Conservation (phyloP, 257 asterid genomes). For the Cynanchum wilfordii region DNA sequence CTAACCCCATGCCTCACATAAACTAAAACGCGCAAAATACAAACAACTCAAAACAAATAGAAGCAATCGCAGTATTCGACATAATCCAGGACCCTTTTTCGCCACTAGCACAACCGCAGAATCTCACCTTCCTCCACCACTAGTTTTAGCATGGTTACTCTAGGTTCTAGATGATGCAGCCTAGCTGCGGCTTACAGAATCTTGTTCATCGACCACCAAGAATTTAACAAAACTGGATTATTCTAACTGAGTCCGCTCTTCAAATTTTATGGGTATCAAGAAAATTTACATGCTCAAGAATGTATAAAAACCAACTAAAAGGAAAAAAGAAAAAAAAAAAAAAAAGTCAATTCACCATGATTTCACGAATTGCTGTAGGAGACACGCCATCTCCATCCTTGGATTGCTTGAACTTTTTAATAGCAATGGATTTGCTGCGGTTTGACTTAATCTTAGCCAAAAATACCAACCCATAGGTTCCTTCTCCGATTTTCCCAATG, state of each 20-base stretch:
- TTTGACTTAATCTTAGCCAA: slow-evolving; percentile 78
- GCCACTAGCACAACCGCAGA: background rate
- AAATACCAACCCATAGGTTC: slow-evolving; percentile 94
- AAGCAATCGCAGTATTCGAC: background rate
- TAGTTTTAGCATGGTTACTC: background rate
- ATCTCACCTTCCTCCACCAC: background rate
- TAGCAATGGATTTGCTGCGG: slow-evolving; percentile 78
- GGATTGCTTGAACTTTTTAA: slow-evolving; percentile 96
- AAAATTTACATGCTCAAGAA: background rate
- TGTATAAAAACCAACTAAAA: background rate
- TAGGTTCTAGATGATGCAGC: background rate
- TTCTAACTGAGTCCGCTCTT: background rate
- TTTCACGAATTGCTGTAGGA: slow-evolving; percentile 99
- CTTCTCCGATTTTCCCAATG: slow-evolving; percentile 94
- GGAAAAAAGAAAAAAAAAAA: background rate
- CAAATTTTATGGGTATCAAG: background rate
- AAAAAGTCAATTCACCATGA: slow-evolving; percentile 46
- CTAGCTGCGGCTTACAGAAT: background rate
- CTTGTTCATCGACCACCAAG: background rate
- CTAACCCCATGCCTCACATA: background rate
- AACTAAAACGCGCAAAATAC: background rate
- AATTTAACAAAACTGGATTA: background rate
- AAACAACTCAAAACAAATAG: background rate
- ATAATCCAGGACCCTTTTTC: background rate
- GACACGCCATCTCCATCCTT: slow-evolving; percentile 98